Percentiles rank a stretch among this genome's conserved stretches.
Evolutionary conservation across 1,139 yeast species (phyloP).

Genomic region (Candida glucosophila): DNA sequence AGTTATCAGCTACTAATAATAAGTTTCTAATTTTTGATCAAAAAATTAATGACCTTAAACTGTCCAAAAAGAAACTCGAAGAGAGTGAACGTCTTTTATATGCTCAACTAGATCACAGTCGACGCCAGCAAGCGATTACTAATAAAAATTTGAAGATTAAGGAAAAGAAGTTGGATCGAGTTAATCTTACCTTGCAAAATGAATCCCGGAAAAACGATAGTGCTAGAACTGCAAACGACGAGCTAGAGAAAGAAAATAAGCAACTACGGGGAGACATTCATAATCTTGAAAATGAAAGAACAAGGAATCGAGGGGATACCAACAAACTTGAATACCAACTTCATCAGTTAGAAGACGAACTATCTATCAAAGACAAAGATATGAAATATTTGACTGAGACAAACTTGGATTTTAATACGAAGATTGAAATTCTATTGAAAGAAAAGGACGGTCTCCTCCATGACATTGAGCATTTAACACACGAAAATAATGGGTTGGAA

Average conservation of each 20-base stretch:
- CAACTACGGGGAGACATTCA: conserved; percentile 4
- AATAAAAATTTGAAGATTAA: conserved; percentile 18
- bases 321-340: too few species aligned
- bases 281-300: background rate
- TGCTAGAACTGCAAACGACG: too few species aligned
- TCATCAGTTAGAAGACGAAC: conserved; percentile 3
- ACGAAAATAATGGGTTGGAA: conserved; percentile 8
- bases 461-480: conserved; percentile 7
- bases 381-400: conserved; percentile 7
- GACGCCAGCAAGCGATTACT: conserved; percentile 22
- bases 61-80: conserved; percentile 10
- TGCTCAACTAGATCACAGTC: conserved; percentile 21
- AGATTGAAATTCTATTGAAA: conserved; percentile 9
- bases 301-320: too few species aligned
- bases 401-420: conserved; percentile 8
- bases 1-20: conserved; percentile 12
- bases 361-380: conserved; percentile 5
- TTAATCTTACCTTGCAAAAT: too few species aligned
- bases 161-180: conserved; percentile 8
- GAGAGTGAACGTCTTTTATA: conserved; percentile 19
- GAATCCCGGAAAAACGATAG: too few species aligned
- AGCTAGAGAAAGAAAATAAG: conserved; percentile 6
- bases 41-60: conserved; percentile 13
- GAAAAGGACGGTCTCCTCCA: conserved; percentile 10
- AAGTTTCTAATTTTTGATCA: conserved; percentile 14